Base-by-base conservation (phyloP, 208 protist genomes). In the Wallacemonas sp. region DNA sequence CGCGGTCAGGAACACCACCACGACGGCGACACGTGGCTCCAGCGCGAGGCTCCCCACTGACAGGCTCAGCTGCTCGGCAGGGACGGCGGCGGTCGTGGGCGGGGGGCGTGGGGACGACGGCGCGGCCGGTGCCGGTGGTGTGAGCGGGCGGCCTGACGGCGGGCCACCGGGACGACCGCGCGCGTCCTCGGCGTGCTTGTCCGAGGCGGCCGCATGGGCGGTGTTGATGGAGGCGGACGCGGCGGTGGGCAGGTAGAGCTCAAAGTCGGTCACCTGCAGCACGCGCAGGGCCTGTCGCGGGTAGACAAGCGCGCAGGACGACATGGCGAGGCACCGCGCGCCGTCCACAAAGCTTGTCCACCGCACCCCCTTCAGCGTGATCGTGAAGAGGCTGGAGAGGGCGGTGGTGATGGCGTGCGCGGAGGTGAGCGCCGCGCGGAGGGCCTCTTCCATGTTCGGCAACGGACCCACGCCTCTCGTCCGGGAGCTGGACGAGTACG, bases 211-310 rank as follows among this genome's bases (percentile, higher is more conserved):
- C n/a, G n/a, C n/a, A n/a, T n/a, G n/a, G n/a, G n/a, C 26, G 4
- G 48, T 23, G 45, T 11, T 3, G 7, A 23, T 55, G 48, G 23
- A 0, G 52, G 4, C 22, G 4, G n/a, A 18, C 20, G 31, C 22
- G 52, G 16, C 31, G 26, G 5, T 20, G 36, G 62, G 62, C 11
- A 67, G 16, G 45, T 57, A 57, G 4, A 67, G 3, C 45, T 52
- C 62, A 1, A 67, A 20, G 8, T 42, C 32, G 16, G 54, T 29
- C 29, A 67, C 22, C n/a, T 29, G 29, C 45, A 67, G 45, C 57
- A 64, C 14, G 14, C 20, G 10, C 38, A 50, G 41, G 3, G 36
- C 22, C 0, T 46, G 11, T 12, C 26, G 26, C 7, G 57, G 57
- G 42, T 64, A 25, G 12, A 46, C 8, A 4, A 64, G 25, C 4